Evolutionary conservation across 2,329 filamentous ascomycete species (phyloP).

Genomic region (Trichoderma koningii): DNA sequence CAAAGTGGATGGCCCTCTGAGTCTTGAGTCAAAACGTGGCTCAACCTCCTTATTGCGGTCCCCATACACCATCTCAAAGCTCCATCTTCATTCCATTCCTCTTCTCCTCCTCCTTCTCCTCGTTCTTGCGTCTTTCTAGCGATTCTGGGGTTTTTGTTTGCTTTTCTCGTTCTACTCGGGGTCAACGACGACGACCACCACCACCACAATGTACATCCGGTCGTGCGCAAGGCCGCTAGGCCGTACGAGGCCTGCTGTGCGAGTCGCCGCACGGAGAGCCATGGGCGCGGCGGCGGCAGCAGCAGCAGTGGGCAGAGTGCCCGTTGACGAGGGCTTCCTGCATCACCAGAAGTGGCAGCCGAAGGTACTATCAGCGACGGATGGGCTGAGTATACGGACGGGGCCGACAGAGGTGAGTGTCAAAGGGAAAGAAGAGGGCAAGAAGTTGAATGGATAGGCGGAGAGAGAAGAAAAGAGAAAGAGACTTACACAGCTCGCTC

Average conservation of each 20-base stretch:
- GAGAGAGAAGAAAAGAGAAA: not conserved
- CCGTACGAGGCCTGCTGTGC: not conserved
- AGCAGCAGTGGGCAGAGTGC: not conserved
- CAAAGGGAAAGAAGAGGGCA: not conserved
- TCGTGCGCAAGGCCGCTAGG: conserved; percentile 6
- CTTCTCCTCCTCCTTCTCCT: no score
- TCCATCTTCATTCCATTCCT: no score
- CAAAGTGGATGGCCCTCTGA: no score
- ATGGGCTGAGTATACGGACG: conserved; percentile 36
- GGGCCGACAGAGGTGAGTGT: conserved; percentile 37
- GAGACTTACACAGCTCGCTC: not conserved
- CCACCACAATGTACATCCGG: conserved; percentile 1
- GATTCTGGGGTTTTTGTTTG: not conserved
- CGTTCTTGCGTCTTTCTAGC: not conserved
- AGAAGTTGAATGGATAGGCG: no score
- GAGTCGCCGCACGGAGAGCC: conserved; percentile 5
- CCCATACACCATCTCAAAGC: no score
- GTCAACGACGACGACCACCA: no score
- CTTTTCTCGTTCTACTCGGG: no score
- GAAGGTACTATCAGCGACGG: conserved; percentile 25
- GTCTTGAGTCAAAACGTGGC: no score
- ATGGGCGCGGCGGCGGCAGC: conserved; percentile 15
- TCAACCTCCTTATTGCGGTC: no score
- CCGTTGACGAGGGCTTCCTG: not conserved
- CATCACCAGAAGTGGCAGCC: not conserved